These are phyloP conservation scores for Talaromyces verruculosus DNA, from an alignment of 2,329 filamentous ascomycete species.

Conservation along the genomic window DNA sequence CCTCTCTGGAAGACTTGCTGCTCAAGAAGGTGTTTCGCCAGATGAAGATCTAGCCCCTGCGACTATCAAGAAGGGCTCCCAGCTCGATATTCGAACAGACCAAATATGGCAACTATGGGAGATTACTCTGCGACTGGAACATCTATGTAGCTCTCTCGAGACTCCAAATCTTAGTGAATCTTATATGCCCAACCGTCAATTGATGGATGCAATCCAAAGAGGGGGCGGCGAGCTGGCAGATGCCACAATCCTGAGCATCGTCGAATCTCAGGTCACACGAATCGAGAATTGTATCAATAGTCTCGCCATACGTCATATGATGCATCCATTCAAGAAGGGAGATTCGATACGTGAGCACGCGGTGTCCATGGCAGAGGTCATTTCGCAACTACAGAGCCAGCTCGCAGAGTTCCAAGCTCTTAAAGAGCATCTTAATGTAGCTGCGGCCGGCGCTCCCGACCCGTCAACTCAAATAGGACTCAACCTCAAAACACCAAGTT, in stretches of 20 bases:
- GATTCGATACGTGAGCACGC: slow-evolving; percentile 69
- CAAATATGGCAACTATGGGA: slow-evolving; percentile 88
- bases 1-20: slow-evolving; percentile 67
- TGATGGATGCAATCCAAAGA: slow-evolving; percentile 72
- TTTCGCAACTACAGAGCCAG: slow-evolving; percentile 43
- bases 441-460: slow-evolving; percentile 6
- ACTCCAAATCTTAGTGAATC: slow-evolving; percentile 62
- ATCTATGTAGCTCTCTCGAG: slow-evolving; percentile 88
- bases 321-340: slow-evolving; percentile 65
- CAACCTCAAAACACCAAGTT: slow-evolving; percentile 9
- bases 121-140: slow-evolving; percentile 83
- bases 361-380: slow-evolving; percentile 71
- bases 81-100: slow-evolving; percentile 78
- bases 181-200: slow-evolving; percentile 76
- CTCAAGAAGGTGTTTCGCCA: slow-evolving; percentile 50
- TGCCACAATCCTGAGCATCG: slow-evolving; percentile 79
- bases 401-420: slow-evolving; percentile 43
- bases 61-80: slow-evolving; percentile 62
- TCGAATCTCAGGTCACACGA: slow-evolving; percentile 91
- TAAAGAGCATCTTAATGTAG: slow-evolving; percentile 38
- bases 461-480: slow-evolving; percentile 10
- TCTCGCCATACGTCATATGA: slow-evolving; percentile 74
- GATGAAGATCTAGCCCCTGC: slow-evolving; percentile 49
- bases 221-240: slow-evolving; percentile 84
- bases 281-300: slow-evolving; percentile 76